Conservation (phyloP, 768 basidiomycete genomes). For the Agaricus subrufescens region DNA sequence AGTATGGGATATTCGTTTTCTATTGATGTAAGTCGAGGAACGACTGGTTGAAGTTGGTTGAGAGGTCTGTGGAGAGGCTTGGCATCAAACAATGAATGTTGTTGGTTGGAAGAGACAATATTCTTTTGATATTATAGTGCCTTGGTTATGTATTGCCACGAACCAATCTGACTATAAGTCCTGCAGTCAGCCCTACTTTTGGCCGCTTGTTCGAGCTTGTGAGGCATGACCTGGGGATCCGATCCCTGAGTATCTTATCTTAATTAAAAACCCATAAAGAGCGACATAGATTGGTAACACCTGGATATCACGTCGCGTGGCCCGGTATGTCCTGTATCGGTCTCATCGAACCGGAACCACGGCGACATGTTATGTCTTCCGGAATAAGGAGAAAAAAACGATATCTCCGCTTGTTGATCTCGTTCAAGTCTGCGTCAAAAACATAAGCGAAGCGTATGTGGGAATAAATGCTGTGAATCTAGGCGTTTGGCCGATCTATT, state of each 20-base stretch:
- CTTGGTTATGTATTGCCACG: too few species aligned
- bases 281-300: background rate
- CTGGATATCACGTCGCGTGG: background rate
- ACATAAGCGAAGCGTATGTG: background rate
- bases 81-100: too few species aligned
- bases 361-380: background rate
- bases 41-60: background rate
- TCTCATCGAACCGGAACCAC: background rate
- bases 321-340: background rate
- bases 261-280: too few species aligned
- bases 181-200: too few species aligned
- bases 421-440: background rate
- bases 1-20: background rate
- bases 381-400: background rate
- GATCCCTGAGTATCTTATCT: too few species aligned
- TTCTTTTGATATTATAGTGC: too few species aligned
- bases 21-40: background rate
- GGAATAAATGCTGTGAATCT: background rate
- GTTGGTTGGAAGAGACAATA: too few species aligned
- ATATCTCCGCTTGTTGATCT: background rate
- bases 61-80: background rate
- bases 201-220: too few species aligned
- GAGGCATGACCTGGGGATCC: too few species aligned
- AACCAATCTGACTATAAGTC: too few species aligned
- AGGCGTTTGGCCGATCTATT: slow-evolving; percentile 4